A percentile compares a stretch with the other conserved stretches of the same genome.
phyloP scores from a whole-genome alignment of 2,329 filamentous ascomycete genomes.

The Aspergillus intermedius region DNA sequence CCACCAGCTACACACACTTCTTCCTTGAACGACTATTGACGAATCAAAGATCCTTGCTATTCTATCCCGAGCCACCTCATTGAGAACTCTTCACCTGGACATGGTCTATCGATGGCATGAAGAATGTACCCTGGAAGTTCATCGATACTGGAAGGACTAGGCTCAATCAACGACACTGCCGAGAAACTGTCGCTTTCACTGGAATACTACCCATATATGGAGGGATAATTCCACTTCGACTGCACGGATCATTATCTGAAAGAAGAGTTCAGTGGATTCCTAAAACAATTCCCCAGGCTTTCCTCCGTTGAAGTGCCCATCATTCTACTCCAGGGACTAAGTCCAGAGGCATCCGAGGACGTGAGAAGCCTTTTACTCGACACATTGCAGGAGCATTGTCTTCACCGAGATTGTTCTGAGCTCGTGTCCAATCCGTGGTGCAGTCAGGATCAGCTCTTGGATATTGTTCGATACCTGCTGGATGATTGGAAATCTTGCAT shows the following conservation, averaged over 20 bases:
- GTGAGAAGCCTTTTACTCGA: neutral
- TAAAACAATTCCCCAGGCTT: neutral
- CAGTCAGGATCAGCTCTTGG: neutral
- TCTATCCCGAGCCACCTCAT: neutral
- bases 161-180: neutral
- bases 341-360: neutral
- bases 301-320: slow-evolving; percentile 1
- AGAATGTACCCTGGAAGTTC: neutral
- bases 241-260: neutral
- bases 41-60: neutral
- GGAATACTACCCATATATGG: slow-evolving; percentile 2
- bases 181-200: slow-evolving; percentile 1
- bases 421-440: neutral
- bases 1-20: neutral
- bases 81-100: neutral
- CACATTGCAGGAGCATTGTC: neutral
- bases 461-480: neutral
- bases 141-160: neutral
- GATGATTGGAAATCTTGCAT: neutral
- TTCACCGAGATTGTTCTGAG: neutral
- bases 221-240: neutral
- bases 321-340: neutral
- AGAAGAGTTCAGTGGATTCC: neutral
- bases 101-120: neutral
- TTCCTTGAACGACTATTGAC: neutral